Evolutionary conservation across 2,329 filamentous ascomycete species (phyloP), one percentile per base, ranked within the genome.

Genomic region (Trichoderma atroviride): DNA sequence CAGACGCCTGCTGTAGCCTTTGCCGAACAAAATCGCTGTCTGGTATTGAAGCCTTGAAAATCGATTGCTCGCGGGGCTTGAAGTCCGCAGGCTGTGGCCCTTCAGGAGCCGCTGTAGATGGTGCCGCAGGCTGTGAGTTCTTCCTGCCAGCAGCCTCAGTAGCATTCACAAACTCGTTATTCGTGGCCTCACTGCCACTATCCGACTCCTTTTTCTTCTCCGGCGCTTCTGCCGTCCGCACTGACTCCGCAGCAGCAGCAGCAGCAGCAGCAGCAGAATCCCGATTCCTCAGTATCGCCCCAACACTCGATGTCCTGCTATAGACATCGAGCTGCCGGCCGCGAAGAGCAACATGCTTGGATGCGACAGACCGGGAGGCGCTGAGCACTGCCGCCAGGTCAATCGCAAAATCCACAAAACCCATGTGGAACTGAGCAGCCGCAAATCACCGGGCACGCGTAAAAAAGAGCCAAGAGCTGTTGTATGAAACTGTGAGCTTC

Each of bases 381-480:
- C 86, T 88, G 78, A 91, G 84, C 72, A 94, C 84, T 71, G 89
- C 87, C 73, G 89, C 88, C 74, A 91, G 83, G 81, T 94, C 92
- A 77, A 94, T 83, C 72, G 84, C 81, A 76, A 85, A 88, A 81
- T 87, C 90, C 81, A 86, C 87, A 85, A 88, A 82, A 79, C 86
- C 82, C 87, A 89, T 89, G 74, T 70, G 74, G 72, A 74, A 72
- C 75, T 50, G 70, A 59, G 56, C 70, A 71, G 72, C 74, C 75
- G 74, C 72, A 35, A 47, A 64, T 69, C 70, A 69, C 72, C 72
- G 70, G 64, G 73, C 69, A 63, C 76, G 76, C 43, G 6, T 13
- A 29, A 11, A 40, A 52, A 52, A 55, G 19, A 14, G n/a, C 47
- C 40, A 16, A 50, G 33, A 50, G n/a, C 29, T 52, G n/a, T 29